Evolutionary conservation across 306 rosid species (phyloP).

Genomic region (Corylus americana): DNA sequence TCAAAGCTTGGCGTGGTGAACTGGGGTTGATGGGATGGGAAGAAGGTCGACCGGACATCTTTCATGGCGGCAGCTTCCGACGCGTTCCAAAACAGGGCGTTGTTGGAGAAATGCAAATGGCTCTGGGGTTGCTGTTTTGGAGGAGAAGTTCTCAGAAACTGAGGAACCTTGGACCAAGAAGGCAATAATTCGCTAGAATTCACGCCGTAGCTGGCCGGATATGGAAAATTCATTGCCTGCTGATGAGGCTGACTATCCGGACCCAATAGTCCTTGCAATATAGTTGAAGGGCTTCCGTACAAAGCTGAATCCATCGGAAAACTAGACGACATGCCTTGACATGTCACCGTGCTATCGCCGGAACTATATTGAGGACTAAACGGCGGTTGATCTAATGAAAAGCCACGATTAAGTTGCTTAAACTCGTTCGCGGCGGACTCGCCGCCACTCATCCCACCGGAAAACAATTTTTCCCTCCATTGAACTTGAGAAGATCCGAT

Average conservation of each 20-base stretch:
- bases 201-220: slow-evolving; percentile 49
- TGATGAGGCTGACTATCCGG: slow-evolving; percentile 48
- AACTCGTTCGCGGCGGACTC: slow-evolving; percentile 50
- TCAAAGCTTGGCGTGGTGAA: slow-evolving; percentile 51
- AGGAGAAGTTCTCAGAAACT: slow-evolving; percentile 68
- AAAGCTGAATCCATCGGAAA: slow-evolving; percentile 58
- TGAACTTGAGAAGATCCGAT: slow-evolving; percentile 55
- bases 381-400: slow-evolving; percentile 66
- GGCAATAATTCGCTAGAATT: slow-evolving; percentile 54
- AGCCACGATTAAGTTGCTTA: slow-evolving; percentile 60
- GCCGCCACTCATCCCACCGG: slow-evolving; percentile 14
- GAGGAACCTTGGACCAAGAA: slow-evolving; percentile 69
- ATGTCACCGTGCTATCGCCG: slow-evolving; percentile 69
- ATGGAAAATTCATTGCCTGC: slow-evolving; percentile 34
- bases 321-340: slow-evolving; percentile 49
- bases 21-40: slow-evolving; percentile 67
- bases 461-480: slow-evolving; percentile 69
- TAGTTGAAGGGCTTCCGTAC: slow-evolving; percentile 58
- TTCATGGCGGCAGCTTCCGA: slow-evolving; percentile 61
- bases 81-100: slow-evolving; percentile 87
- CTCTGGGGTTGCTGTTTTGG: slow-evolving; percentile 59
- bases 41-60: slow-evolving; percentile 58
- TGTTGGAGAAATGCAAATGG: slow-evolving; percentile 79
- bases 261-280: slow-evolving; percentile 74
- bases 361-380: slow-evolving; percentile 81